Base-by-base conservation (phyloP, 2,329 filamentous ascomycete genomes). In the Alternaria incomplexa region DNA sequence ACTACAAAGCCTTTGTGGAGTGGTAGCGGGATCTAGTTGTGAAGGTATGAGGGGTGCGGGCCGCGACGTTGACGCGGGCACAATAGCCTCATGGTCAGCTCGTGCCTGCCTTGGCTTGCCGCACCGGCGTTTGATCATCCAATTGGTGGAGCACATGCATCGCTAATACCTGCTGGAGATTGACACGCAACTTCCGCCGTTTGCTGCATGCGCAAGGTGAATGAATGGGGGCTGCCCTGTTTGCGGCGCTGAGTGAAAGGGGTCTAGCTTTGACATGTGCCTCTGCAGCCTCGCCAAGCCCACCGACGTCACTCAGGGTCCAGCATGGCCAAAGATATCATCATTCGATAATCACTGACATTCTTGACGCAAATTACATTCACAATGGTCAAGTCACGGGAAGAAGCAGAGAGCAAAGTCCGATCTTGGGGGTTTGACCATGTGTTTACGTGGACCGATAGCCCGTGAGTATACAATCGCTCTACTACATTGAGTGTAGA, bases 371-470 rank as follows among this genome's bases (percentile, higher is more conserved):
- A 3, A 15, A 20, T 8, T 5, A 59, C 48, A 44, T 12, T 26
- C 40, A 20, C 22, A 13, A 81, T 80, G 77, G 32, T 69, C 7
- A 83, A 82, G 69, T 81, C 83, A 30, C 82, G 79, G 58, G 78
- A 74, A 62, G 82, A 87, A 44, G 81, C 83, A 40, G 90, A 93
- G 76, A 80, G 82, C 53, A 82, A 91, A 72, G 90, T 93, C 25
- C 84, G 84, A 36, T 87, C 86, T 2, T 92, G 90, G 90, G 90
- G 90, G 2, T 93, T 92, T 74, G 69, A 77, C 3, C 83, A 88
- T 53, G 89, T 91, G 73, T 91, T 91, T 67, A 92, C 89, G 3
- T 93, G 90, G 90, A 88, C 85, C 8, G 91, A 93, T 78, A 81
- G 83, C 22, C 87, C 89, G 90, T 92, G 85, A 76, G 88, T 85